phyloP scores from a whole-genome alignment of 495 filamentous ascomycete genomes.

The Hapsidospora chrysogenum region DNA sequence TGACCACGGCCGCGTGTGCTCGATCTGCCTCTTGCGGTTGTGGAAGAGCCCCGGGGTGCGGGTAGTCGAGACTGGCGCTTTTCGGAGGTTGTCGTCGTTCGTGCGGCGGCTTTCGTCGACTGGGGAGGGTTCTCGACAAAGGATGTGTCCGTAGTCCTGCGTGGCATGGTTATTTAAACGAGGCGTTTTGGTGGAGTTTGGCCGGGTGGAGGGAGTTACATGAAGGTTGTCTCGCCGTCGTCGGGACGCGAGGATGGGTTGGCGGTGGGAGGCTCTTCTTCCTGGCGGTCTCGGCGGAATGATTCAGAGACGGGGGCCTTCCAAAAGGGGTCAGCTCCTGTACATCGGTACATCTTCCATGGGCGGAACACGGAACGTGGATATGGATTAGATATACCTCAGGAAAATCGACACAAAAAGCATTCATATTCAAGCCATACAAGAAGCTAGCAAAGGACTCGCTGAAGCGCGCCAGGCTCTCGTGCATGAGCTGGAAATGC shows the following conservation, averaged over 20 bases:
- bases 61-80: slow-evolving; percentile 23
- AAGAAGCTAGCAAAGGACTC: slow-evolving; percentile 93
- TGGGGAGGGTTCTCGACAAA: slow-evolving; percentile 79
- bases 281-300: slow-evolving; percentile 44
- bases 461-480: slow-evolving; percentile 83
- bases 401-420: slow-evolving; percentile 95
- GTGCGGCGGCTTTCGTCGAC: slow-evolving; percentile 50
- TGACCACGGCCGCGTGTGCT: slow-evolving; percentile 15
- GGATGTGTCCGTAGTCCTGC: slow-evolving; percentile 82
- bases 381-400: slow-evolving; percentile 39
- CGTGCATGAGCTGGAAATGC: slow-evolving; percentile 93
- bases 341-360: not conserved
- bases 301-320: slow-evolving; percentile 43
- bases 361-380: not conserved
- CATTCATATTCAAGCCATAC: slow-evolving; percentile 96
- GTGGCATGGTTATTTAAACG: slow-evolving; percentile 11
- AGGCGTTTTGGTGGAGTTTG: not conserved
- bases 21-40: slow-evolving; percentile 18
- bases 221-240: slow-evolving; percentile 65
- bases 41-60: slow-evolving; percentile 21
- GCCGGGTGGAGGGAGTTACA: slow-evolving; percentile 32
- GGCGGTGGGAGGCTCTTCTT: slow-evolving; percentile 23
- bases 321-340: not conserved
- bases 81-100: slow-evolving; percentile 27
- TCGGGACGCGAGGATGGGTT: no score